Evolutionary conservation across 1,284 basidiomycete genomes (phyloP).

Genomic region (Fomitopsis schrenkii): DNA sequence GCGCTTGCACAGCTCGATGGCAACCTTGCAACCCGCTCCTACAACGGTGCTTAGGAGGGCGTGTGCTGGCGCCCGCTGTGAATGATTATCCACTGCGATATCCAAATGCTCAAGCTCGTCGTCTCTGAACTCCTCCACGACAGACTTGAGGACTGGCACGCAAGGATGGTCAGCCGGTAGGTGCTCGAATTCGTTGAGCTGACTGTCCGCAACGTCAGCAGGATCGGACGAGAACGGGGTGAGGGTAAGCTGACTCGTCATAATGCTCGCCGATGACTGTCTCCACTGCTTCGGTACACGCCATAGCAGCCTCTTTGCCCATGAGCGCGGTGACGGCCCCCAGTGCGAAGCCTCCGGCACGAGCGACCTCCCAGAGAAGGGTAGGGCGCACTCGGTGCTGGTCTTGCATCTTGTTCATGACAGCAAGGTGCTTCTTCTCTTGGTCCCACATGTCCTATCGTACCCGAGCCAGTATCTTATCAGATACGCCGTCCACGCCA

Average conservation of each 20-base stretch:
- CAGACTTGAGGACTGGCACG: constrained; percentile 68
- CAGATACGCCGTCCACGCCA: neutral
- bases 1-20: constrained; percentile 86
- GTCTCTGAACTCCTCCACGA: constrained; percentile 87
- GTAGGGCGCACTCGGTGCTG: constrained; percentile 89
- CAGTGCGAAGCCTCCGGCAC: constrained; percentile 80
- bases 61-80: constrained; percentile 91
- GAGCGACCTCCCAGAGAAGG: constrained; percentile 78
- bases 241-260: constrained; percentile 75
- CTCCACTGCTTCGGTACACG: constrained; percentile 96
- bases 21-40: constrained; percentile 83
- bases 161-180: constrained; percentile 72
- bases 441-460: constrained; percentile 93
- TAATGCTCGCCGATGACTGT: constrained; percentile 98
- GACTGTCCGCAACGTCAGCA: constrained; percentile 41
- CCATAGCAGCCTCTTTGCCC: constrained; percentile 95
- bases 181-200: constrained; percentile 66
- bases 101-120: constrained; percentile 95
- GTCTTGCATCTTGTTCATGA: constrained; percentile 79
- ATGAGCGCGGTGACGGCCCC: constrained; percentile 85
- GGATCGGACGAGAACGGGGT: neutral
- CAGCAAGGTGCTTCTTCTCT: constrained; percentile 87
- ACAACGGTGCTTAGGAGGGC: constrained; percentile 85
- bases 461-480: neutral
- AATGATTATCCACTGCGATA: constrained; percentile 85